Conservation (phyloP, 371 early-diverging fungal species). For the Gilbertella persicaria region DNA sequence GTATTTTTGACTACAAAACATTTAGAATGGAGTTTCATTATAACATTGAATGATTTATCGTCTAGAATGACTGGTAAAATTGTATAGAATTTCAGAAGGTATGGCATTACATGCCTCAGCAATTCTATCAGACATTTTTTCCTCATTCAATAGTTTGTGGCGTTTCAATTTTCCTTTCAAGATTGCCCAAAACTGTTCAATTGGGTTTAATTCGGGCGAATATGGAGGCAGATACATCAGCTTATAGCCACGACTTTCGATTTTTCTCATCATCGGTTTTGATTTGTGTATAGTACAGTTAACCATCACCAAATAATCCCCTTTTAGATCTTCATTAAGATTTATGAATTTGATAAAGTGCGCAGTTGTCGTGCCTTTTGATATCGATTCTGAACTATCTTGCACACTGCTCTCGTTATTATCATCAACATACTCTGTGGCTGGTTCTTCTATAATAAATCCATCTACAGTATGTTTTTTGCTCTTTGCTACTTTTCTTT, state of each 20-base stretch:
- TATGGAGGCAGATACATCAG: slow-evolving; percentile 22
- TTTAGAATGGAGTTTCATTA: too few species aligned
- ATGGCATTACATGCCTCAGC: slow-evolving; percentile 9
- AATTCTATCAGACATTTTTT: slow-evolving; percentile 19
- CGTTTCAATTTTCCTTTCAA: too few species aligned
- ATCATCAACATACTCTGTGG: slow-evolving; percentile 20
- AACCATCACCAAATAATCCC: slow-evolving; percentile 14
- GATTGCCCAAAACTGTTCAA: slow-evolving; percentile 21
- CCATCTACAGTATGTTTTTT: too few species aligned
- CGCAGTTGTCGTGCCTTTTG: slow-evolving; percentile 17
- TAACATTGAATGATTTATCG: too few species aligned
- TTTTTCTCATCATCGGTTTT: slow-evolving; percentile 17
- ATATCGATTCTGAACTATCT: slow-evolving; percentile 9
- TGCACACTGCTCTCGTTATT: slow-evolving; percentile 4
- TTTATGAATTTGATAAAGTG: slow-evolving; percentile 18
- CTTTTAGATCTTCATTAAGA: slow-evolving; percentile 16
- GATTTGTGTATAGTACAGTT: slow-evolving; percentile 18
- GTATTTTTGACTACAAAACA: too few species aligned
- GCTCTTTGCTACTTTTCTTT: too few species aligned
- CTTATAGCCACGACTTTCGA: slow-evolving; percentile 21
- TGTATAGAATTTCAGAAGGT: slow-evolving; percentile 11
- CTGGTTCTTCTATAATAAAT: too few species aligned
- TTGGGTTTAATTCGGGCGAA: slow-evolving; percentile 21
- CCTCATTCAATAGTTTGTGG: slow-evolving; percentile 18
- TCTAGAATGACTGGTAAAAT: slow-evolving; percentile 14